These are phyloP conservation scores for Pythium pyrilobum DNA, from an alignment of 352 stramenopile genomes.

Conservation along the genomic window DNA sequence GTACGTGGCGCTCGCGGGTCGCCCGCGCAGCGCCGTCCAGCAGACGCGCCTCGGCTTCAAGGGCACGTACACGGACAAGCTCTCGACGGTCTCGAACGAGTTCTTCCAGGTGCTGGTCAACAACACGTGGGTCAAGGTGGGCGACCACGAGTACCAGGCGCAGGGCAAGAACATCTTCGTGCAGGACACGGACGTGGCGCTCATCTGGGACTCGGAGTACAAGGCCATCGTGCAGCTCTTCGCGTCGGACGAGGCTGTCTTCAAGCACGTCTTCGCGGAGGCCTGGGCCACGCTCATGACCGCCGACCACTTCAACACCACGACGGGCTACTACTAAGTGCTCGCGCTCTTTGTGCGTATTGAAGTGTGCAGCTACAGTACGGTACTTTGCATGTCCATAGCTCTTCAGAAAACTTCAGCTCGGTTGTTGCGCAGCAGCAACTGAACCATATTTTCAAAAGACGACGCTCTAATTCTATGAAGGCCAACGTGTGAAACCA, in stretches of 20 bases:
- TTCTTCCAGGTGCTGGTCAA: slow-evolving; percentile 85
- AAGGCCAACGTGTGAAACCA: too few relatives aligned
- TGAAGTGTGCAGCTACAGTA: too few relatives aligned
- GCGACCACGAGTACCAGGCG: slow-evolving; percentile 81
- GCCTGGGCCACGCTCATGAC: slow-evolving; percentile 30
- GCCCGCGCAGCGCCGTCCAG: slow-evolving; percentile 88
- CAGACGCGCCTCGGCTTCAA: slow-evolving; percentile 76
- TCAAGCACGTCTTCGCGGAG: slow-evolving; percentile 43
- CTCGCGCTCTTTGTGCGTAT: too few relatives aligned
- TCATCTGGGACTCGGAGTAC: slow-evolving; percentile 87
- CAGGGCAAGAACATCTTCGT: slow-evolving; percentile 86
- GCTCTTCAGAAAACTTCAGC: background rate
- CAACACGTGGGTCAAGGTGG: slow-evolving; percentile 81
- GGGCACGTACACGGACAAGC: slow-evolving; percentile 75
- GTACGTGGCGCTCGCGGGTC: slow-evolving; percentile 90
- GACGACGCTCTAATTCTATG: background rate
- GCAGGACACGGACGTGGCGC: slow-evolving; percentile 84
- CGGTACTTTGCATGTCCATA: too few relatives aligned
- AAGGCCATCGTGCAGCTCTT: slow-evolving; percentile 88
- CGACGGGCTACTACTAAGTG: slow-evolving; percentile 23
- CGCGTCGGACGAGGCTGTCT: slow-evolving; percentile 88
- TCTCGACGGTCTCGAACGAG: slow-evolving; percentile 87
- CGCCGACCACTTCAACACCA: slow-evolving; percentile 27
- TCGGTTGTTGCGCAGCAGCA: background rate
- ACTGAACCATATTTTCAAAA: background rate